These are phyloP conservation scores for Lepidium didymum DNA, from an alignment of 345 rosid species.

Conservation along the genomic window DNA sequence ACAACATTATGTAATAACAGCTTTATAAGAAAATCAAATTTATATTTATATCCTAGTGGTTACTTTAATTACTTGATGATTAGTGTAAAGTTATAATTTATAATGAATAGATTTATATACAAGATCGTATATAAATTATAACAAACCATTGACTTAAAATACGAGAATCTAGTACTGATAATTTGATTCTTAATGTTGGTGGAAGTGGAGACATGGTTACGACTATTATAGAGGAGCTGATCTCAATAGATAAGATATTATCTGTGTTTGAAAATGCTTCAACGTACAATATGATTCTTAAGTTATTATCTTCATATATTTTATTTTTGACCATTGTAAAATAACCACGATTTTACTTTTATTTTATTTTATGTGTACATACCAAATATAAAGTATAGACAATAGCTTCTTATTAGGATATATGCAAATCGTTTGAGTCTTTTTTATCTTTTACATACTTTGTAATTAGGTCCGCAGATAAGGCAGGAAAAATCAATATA, in stretches of 20 bases:
- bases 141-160: neutral
- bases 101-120: neutral
- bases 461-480: too few relatives aligned
- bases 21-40: neutral
- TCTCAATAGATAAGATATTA: neutral
- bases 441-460: too few relatives aligned
- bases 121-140: neutral
- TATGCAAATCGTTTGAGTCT: too few relatives aligned
- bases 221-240: neutral
- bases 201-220: constrained; percentile 7
- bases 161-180: neutral
- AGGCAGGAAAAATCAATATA: too few relatives aligned
- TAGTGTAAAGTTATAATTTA: neutral
- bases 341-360: too few relatives aligned
- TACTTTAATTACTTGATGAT: neutral
- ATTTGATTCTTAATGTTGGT: constrained; percentile 3
- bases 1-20: neutral
- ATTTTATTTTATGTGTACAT: neutral
- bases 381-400: neutral
- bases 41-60: neutral
- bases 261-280: neutral
- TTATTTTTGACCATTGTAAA: neutral
- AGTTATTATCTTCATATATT: neutral
- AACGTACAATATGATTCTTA: neutral
- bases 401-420: too few relatives aligned